Conservation (phyloP, 208 protist species). For the Tritrichomonas foetus region DNA sequence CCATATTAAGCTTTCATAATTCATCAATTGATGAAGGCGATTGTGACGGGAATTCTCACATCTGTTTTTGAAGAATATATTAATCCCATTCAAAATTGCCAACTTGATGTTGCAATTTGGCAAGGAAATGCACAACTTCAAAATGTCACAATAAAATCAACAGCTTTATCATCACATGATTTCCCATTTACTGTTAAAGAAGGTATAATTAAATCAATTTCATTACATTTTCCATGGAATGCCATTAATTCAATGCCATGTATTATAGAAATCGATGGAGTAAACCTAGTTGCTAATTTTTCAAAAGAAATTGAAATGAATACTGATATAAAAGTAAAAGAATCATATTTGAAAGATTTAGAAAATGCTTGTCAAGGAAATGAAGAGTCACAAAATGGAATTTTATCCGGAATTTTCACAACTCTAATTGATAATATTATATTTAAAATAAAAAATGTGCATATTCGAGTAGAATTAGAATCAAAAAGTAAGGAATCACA, state of each 20-base stretch:
- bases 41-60: too few relatives aligned
- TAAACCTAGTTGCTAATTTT: neutral
- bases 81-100: neutral
- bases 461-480: neutral
- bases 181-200: neutral
- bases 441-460: neutral
- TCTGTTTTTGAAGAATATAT: neutral
- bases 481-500: neutral
- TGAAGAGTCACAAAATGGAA: neutral
- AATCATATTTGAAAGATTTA: too few relatives aligned
- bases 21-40: too few relatives aligned
- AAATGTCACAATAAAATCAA: neutral
- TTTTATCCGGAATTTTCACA: neutral
- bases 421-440: neutral
- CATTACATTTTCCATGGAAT: neutral
- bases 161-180: neutral
- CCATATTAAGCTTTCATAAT: too few relatives aligned
- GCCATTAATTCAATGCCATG: neutral
- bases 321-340: too few relatives aligned
- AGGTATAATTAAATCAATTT: neutral
- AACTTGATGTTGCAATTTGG: neutral
- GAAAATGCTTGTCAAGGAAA: too few relatives aligned
- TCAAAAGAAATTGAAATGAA: too few relatives aligned
- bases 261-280: neutral
- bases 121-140: neutral